Conservation (phyloP, 2,329 filamentous ascomycete species). For the Aspergillus versicolor region DNA sequence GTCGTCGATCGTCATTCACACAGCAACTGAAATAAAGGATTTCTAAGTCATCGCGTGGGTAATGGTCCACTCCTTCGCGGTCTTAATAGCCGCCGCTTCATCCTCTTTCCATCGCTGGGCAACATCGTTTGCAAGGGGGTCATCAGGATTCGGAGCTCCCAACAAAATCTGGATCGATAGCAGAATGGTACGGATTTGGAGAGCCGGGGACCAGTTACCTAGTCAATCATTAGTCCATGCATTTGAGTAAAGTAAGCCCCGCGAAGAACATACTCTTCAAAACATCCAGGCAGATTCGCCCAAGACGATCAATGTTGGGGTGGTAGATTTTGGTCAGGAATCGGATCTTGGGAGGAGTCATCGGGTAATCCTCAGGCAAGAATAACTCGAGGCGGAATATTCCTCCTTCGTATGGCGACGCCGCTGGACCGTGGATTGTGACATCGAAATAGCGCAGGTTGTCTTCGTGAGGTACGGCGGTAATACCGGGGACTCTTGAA, state of each 20-base stretch:
- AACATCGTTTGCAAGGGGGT: slow-evolving; percentile 96
- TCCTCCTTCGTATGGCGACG: slow-evolving; percentile 91
- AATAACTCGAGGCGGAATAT: slow-evolving; percentile 97
- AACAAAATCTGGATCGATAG: slow-evolving; percentile 96
- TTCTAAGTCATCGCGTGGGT: slow-evolving; percentile 67
- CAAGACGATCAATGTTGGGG: slow-evolving; percentile 96
- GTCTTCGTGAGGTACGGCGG: slow-evolving; percentile 91
- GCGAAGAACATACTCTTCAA: slow-evolving; percentile 73
- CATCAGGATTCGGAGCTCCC: slow-evolving; percentile 94
- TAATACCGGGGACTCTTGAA: slow-evolving; percentile 87
- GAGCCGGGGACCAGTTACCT: slow-evolving; percentile 98
- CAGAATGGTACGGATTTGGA: slow-evolving; percentile 98
- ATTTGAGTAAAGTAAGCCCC: slow-evolving; percentile 1
- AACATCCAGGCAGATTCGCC: slow-evolving; percentile 94
- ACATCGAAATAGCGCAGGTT: slow-evolving; percentile 99
- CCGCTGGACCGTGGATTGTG: slow-evolving; percentile 85
- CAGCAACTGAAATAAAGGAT: slow-evolving; percentile 9
- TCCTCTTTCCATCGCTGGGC: slow-evolving; percentile 98
- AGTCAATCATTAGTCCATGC: slow-evolving; percentile 17
- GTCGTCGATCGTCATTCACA: slow-evolving; percentile 17
- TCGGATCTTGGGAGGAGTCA: slow-evolving; percentile 97
- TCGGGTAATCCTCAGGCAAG: slow-evolving; percentile 96
- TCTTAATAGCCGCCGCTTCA: slow-evolving; percentile 86
- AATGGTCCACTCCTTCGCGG: slow-evolving; percentile 87
- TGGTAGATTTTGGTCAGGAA: slow-evolving; percentile 99